Percentiles rank a stretch among this genome's conserved stretches.
These are phyloP conservation scores for Colletotrichum endophyticum DNA, from an alignment of 2,329 filamentous ascomycete genomes.

Conservation along the genomic window DNA sequence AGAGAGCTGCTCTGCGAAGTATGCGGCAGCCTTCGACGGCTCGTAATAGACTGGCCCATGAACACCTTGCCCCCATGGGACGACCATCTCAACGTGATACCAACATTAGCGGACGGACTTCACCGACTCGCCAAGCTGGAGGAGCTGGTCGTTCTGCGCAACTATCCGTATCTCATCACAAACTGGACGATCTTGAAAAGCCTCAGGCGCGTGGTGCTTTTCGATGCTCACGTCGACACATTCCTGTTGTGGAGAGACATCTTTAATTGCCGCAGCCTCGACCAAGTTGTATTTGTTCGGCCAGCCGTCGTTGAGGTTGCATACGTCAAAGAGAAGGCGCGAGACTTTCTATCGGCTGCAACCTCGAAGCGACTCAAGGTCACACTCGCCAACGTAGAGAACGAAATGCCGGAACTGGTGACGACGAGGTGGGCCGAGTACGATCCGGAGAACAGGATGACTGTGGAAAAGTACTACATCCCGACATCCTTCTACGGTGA, in stretches of 20 bases:
- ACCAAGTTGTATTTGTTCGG: conserved; percentile 47
- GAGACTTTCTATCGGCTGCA: conserved; percentile 30
- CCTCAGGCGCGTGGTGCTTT: conserved; percentile 48
- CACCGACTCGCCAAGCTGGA: conserved; percentile 45
- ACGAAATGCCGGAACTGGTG: conserved; percentile 23
- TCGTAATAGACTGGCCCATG: conserved; percentile 55
- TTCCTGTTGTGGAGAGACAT: conserved; percentile 44
- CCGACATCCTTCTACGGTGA: conserved; percentile 43
- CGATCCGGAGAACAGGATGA: conserved; percentile 40
- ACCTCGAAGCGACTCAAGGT: conserved; percentile 30
- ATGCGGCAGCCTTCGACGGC: conserved; percentile 42
- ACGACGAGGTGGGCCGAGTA: conserved; percentile 36
- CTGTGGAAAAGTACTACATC: conserved; percentile 42
- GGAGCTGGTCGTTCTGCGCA: conserved; percentile 51
- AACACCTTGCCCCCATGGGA: conserved; percentile 45
- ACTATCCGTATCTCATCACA: conserved; percentile 38
- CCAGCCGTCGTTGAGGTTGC: conserved; percentile 33
- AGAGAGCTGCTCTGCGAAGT: conserved; percentile 47
- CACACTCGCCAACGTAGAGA: conserved; percentile 9
- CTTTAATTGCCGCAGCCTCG: conserved; percentile 38
- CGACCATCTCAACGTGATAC: conserved; percentile 43
- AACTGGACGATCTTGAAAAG: background rate
- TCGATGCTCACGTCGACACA: conserved; percentile 40
- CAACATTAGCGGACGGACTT: conserved; percentile 50
- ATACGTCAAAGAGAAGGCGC: conserved; percentile 46